Evolutionary conservation across 371 early-diverging fungal species (phyloP).

Genomic region (Encephalitozoon intestinalis): DNA sequence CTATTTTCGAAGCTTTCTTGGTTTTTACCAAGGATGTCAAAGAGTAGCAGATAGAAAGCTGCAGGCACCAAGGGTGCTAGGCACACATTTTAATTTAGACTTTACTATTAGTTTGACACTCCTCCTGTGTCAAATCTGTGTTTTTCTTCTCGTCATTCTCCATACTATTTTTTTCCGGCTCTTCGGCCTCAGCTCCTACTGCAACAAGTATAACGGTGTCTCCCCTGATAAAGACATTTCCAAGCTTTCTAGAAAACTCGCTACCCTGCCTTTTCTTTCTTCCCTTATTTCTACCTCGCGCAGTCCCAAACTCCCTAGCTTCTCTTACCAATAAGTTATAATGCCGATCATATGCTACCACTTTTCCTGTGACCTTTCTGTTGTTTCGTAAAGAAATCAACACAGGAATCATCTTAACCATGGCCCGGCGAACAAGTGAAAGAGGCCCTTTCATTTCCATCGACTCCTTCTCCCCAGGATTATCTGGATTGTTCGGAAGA

Average conservation of each 20-base stretch:
- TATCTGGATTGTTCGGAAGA: neutral
- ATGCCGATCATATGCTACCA: slow-evolving; percentile 44
- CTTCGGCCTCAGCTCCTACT: neutral
- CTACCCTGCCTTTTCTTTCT: slow-evolving; percentile 23
- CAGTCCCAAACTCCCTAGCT: slow-evolving; percentile 22
- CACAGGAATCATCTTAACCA: slow-evolving; percentile 3
- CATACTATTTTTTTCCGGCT: too few relatives aligned
- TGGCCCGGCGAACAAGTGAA: neutral
- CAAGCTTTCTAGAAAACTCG: slow-evolving; percentile 7
- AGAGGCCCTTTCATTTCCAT: slow-evolving; percentile 20
- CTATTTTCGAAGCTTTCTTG: slow-evolving; percentile 9
- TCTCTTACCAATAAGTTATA: slow-evolving; percentile 44
- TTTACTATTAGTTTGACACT: too few relatives aligned
- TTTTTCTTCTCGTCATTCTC: neutral
- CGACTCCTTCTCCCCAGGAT: neutral
- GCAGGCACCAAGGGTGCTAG: neutral
- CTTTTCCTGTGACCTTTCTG: slow-evolving; percentile 16
- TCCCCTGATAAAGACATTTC: slow-evolving; percentile 45
- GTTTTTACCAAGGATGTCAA: neutral
- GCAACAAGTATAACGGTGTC: slow-evolving; percentile 40
- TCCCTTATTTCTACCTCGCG: slow-evolving; percentile 23
- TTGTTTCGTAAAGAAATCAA: slow-evolving; percentile 20
- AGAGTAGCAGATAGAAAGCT: neutral
- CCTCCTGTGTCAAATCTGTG: too few relatives aligned
- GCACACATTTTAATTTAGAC: slow-evolving; percentile 8